A percentile compares a stretch with the other conserved stretches of the same genome.
Conservation (phyloP, 108 stramenopile genomes). For the Conticribra weissflogii region DNA sequence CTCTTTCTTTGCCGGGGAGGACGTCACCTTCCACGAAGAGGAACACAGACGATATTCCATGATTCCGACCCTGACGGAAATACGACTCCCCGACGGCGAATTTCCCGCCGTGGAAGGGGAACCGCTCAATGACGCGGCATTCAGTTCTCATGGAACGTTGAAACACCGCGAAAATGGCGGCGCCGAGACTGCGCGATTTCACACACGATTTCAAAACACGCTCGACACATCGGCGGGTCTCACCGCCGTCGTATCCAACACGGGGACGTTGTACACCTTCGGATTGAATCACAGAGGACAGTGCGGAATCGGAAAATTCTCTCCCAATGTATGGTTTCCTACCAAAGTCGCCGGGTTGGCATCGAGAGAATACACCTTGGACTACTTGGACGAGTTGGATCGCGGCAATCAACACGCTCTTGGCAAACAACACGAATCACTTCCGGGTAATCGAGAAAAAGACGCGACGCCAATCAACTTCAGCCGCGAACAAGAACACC, state of each 20-base stretch:
- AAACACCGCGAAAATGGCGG: neutral
- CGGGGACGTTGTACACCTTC: constrained; percentile 65
- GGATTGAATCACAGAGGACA: constrained; percentile 85
- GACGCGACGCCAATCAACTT: constrained; percentile 14
- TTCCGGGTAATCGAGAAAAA: neutral
- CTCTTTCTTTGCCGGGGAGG: constrained; percentile 37
- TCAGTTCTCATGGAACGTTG: neutral
- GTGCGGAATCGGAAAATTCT: constrained; percentile 69
- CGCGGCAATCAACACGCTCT: constrained; percentile 8
- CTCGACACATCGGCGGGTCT: constrained; percentile 70
- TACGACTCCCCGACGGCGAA: constrained; percentile 30
- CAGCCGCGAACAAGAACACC: constrained; percentile 54
- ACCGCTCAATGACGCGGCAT: neutral
- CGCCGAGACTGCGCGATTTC: neutral
- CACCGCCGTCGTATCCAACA: constrained; percentile 68
- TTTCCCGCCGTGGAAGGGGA: constrained; percentile 40
- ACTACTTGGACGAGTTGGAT: no score
- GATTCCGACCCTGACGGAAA: constrained; percentile 24
- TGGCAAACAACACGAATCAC: no score
- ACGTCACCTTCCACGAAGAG: constrained; percentile 37
- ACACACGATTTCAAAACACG: constrained; percentile 39
- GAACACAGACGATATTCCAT: constrained; percentile 31
- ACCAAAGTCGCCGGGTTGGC: constrained; percentile 55
- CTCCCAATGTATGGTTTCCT: constrained; percentile 80
- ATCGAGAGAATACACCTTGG: constrained; percentile 31